phyloP scores from a whole-genome alignment of 768 basidiomycete genomes.

The Stropharia rugosoannulata region DNA sequence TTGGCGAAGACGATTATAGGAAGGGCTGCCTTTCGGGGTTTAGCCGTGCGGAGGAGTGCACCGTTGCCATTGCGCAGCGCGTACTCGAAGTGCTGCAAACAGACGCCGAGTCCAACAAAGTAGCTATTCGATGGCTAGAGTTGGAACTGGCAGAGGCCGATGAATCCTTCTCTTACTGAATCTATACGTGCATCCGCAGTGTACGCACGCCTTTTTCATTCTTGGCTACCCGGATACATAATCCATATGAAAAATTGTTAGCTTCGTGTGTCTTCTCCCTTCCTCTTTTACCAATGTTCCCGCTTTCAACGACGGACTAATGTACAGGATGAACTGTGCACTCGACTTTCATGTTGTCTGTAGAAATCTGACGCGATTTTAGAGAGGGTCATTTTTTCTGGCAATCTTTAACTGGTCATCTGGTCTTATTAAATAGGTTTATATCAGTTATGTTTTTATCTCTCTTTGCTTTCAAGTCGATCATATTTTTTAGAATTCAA shows the following conservation, averaged over 20 bases:
- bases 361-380: neutral
- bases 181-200: neutral
- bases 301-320: conserved; percentile 5
- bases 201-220: neutral
- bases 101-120: conserved; percentile 26
- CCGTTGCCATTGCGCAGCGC: conserved; percentile 53
- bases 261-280: neutral
- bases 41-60: conserved; percentile 75
- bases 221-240: neutral
- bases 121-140: conserved; percentile 51
- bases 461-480: no score
- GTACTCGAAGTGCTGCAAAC: conserved; percentile 49
- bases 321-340: neutral
- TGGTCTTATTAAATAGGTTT: neutral
- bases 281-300: neutral
- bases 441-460: neutral
- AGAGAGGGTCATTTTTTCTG: neutral
- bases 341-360: neutral
- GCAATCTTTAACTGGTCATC: neutral
- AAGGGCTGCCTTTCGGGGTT: conserved; percentile 72
- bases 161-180: conserved; percentile 12
- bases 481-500: no score
- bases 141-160: conserved; percentile 36
- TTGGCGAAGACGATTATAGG: conserved; percentile 65
- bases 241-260: neutral